Conservation (phyloP, 768 basidiomycete genomes). For the Trametes coccinea region DNA sequence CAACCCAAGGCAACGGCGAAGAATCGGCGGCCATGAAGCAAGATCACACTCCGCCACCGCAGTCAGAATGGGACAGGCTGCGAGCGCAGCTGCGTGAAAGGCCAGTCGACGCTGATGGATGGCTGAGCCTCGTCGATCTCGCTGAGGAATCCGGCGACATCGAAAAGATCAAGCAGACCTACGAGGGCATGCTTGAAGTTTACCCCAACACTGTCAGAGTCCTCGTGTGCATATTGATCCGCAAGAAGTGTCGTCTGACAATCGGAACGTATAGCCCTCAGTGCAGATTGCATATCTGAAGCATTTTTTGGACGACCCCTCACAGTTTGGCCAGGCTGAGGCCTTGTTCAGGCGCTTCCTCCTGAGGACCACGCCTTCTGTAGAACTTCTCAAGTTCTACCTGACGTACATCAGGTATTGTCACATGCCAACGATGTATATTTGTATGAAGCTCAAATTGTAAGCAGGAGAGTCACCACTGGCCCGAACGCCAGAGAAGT, state of each 20-base stretch:
- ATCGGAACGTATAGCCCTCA: constrained; percentile 51
- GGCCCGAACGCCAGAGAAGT: constrained; percentile 69
- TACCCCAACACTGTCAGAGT: constrained; percentile 85
- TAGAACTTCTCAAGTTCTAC: constrained; percentile 92
- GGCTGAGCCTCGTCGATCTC: constrained; percentile 75
- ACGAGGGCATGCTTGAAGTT: constrained; percentile 77
- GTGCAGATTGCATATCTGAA: constrained; percentile 85
- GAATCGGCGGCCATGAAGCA: constrained; percentile 10
- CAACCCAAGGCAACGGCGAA: constrained; percentile 28
- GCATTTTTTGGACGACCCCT: constrained; percentile 65
- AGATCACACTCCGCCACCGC: constrained; percentile 33
- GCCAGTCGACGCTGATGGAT: constrained; percentile 74
- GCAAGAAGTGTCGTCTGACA: constrained; percentile 25
- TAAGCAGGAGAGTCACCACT: constrained; percentile 63
- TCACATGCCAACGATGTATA: constrained; percentile 23
- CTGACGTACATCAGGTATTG: constrained; percentile 88
- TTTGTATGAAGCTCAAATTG: constrained; percentile 10
- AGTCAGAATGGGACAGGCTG: constrained; percentile 68
- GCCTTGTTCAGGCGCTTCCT: constrained; percentile 88
- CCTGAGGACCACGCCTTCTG: constrained; percentile 72
- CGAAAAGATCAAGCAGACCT: constrained; percentile 76
- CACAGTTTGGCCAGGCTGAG: constrained; percentile 76
- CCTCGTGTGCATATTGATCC: constrained; percentile 27
- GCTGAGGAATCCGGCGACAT: constrained; percentile 79
- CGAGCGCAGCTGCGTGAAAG: constrained; percentile 62